A percentile compares a stretch with the other conserved stretches of the same genome.
Evolutionary conservation across 2,329 filamentous ascomycete genomes (phyloP).

Genomic region (Aspergillus nomiae): DNA sequence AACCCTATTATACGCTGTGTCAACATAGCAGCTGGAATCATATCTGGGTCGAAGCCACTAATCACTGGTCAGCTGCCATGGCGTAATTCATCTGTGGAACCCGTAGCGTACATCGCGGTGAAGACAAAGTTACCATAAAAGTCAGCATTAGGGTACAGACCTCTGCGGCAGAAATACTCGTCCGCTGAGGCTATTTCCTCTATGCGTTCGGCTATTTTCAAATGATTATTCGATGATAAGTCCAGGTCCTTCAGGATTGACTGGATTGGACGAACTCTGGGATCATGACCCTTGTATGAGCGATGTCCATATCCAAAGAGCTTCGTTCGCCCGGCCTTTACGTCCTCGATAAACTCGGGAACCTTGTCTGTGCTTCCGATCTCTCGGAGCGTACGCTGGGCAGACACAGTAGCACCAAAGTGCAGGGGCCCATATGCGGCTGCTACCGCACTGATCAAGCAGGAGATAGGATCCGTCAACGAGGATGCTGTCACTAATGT

Average conservation of each 20-base stretch:
- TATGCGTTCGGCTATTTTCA: slow-evolving; percentile 31
- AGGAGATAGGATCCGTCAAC: slow-evolving; percentile 57
- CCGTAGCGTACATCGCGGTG: slow-evolving; percentile 37
- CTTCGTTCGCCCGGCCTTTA: slow-evolving; percentile 29
- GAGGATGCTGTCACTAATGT: slow-evolving; percentile 60
- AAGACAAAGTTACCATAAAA: slow-evolving; percentile 50
- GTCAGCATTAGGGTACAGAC: slow-evolving; percentile 48
- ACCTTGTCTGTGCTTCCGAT: slow-evolving; percentile 30
- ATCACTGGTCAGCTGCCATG: background rate
- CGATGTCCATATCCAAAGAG: slow-evolving; percentile 37
- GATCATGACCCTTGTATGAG: slow-evolving; percentile 33
- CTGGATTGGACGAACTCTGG: slow-evolving; percentile 28
- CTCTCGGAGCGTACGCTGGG: slow-evolving; percentile 45
- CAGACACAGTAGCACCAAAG: slow-evolving; percentile 61
- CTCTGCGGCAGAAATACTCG: slow-evolving; percentile 29
- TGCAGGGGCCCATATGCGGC: slow-evolving; percentile 61
- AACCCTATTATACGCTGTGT: slow-evolving; percentile 35
- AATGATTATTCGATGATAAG: slow-evolving; percentile 13
- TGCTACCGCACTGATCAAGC: slow-evolving; percentile 55
- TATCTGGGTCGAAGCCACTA: slow-evolving; percentile 32
- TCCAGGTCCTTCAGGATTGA: slow-evolving; percentile 27
- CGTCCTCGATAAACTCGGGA: slow-evolving; percentile 28
- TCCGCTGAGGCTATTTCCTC: slow-evolving; percentile 27
- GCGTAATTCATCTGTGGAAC: background rate
- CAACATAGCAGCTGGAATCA: slow-evolving; percentile 34